Conservation (phyloP, 352 stramenopile species). For the Phytopythium litorale region DNA sequence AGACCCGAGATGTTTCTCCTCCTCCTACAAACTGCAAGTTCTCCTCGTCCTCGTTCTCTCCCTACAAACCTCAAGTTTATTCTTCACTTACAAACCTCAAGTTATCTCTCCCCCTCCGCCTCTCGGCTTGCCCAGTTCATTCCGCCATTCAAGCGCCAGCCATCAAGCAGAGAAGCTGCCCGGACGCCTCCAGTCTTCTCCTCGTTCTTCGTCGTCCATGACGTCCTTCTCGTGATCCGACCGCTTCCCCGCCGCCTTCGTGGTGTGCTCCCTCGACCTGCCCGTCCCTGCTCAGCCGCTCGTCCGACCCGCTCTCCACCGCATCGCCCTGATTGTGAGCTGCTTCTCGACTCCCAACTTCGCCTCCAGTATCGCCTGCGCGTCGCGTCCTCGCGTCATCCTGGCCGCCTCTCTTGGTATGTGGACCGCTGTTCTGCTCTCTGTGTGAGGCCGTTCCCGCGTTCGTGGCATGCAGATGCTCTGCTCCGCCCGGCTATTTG, state of each 20-base stretch:
- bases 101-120: too few species aligned
- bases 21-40: not conserved
- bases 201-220: not conserved
- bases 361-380: not conserved
- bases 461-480: conserved; percentile 4
- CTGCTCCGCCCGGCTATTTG: not conserved
- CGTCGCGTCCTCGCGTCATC: too few species aligned
- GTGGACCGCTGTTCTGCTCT: not conserved
- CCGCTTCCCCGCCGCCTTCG: not conserved
- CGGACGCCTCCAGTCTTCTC: not conserved
- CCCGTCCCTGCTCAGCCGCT: too few species aligned
- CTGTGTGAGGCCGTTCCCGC: not conserved
- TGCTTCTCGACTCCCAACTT: not conserved
- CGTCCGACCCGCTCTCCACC: too few species aligned
- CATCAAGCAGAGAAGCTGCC: not conserved
- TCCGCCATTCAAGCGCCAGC: not conserved
- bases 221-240: not conserved
- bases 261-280: not conserved
- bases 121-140: not conserved
- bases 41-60: too few species aligned
- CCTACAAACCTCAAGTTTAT: not conserved
- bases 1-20: not conserved
- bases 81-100: not conserved
- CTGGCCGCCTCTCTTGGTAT: not conserved
- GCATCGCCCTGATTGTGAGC: not conserved